These are phyloP conservation scores for Talaromyces albobiverticillius DNA, from an alignment of 2,329 filamentous ascomycete genomes.

Conservation along the genomic window DNA sequence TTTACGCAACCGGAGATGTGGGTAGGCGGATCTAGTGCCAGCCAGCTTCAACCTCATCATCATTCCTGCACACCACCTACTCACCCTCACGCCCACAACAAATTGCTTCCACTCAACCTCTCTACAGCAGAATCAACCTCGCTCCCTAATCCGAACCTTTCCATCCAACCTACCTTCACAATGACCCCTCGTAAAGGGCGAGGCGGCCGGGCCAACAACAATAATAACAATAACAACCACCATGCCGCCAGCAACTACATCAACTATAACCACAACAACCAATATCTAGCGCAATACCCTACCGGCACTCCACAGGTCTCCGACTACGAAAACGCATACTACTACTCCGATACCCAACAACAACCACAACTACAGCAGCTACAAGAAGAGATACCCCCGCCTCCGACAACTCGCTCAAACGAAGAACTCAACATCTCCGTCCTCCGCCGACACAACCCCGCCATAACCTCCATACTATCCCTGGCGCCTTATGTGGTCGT, in stretches of 20 bases:
- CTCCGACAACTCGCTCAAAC: slow-evolving; percentile 59
- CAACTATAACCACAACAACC: slow-evolving; percentile 14
- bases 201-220: slow-evolving; percentile 25
- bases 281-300: slow-evolving; percentile 10
- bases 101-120: too few species aligned
- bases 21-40: too few species aligned
- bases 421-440: slow-evolving; percentile 85
- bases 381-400: slow-evolving; percentile 35
- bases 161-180: slow-evolving; percentile 11
- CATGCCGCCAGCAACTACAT: slow-evolving; percentile 17
- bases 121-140: too few species aligned
- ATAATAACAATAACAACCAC: slow-evolving; percentile 23
- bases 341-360: slow-evolving; percentile 39
- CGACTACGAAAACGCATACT: slow-evolving; percentile 62
- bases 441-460: slow-evolving; percentile 74
- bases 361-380: background rate
- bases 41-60: too few species aligned
- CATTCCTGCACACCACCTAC: too few species aligned
- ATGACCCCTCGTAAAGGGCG: slow-evolving; percentile 34
- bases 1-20: too few species aligned
- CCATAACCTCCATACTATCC: slow-evolving; percentile 69
- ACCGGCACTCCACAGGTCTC: slow-evolving; percentile 25
- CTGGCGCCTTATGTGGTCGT: slow-evolving; percentile 83
- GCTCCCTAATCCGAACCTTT: too few species aligned
- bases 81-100: background rate